phyloP scores from a whole-genome alignment of 108 stramenopile genomes.

The Fistulifera pelliculosa region DNA sequence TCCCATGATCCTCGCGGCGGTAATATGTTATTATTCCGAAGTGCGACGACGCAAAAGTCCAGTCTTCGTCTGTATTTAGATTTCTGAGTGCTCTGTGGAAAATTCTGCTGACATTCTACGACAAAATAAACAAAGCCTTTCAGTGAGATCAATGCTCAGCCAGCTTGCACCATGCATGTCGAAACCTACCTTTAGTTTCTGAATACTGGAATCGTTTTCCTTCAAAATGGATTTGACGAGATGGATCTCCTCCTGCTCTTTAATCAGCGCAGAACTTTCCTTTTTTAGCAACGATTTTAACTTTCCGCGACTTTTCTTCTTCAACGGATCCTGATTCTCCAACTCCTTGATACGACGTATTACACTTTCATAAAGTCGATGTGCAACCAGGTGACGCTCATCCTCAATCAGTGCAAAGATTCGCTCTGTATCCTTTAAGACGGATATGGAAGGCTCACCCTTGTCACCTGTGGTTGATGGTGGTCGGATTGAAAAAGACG shows the following conservation, averaged over 20 bases:
- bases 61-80: constrained; percentile 32
- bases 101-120: constrained; percentile 22
- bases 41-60: constrained; percentile 53
- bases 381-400: constrained; percentile 61
- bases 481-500: constrained; percentile 6
- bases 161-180: no score
- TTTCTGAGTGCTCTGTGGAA: constrained; percentile 31
- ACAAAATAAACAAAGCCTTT: no score
- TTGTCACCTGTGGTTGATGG: constrained; percentile 31
- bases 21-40: constrained; percentile 81
- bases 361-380: constrained; percentile 32
- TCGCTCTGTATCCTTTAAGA: constrained; percentile 37
- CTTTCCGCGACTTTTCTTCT: not conserved
- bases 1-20: constrained; percentile 54
- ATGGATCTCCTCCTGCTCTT: constrained; percentile 3
- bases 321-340: constrained; percentile 1
- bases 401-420: constrained; percentile 50
- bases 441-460: constrained; percentile 32
- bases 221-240: constrained; percentile 8
- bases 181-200: constrained; percentile 20
- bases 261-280: not conserved
- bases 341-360: constrained; percentile 15
- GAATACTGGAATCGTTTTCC: constrained; percentile 5
- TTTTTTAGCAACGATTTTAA: not conserved
- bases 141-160: no score